A percentile compares a stretch with the other conserved stretches of the same genome.
Evolutionary conservation across 768 basidiomycete genomes (phyloP).

Genomic region (Clitopilus passeckerianus): DNA sequence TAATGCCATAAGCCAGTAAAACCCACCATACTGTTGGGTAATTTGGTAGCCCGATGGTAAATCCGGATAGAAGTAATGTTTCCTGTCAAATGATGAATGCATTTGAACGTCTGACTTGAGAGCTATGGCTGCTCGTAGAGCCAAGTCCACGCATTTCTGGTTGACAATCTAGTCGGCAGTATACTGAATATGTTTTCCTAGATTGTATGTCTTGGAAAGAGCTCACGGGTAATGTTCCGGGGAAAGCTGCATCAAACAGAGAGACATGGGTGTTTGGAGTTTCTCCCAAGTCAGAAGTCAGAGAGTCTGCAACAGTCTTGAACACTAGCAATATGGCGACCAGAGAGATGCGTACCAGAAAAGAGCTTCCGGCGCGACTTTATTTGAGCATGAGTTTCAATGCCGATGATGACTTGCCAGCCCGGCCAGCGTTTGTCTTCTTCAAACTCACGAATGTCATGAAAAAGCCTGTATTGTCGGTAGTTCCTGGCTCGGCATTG

Average conservation of each 20-base stretch:
- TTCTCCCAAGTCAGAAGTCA: slow-evolving; percentile 37
- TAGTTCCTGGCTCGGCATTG: slow-evolving; percentile 12
- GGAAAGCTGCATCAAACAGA: slow-evolving; percentile 83
- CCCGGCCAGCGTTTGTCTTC: slow-evolving; percentile 65
- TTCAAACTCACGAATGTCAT: slow-evolving; percentile 24
- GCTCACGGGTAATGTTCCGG: slow-evolving; percentile 86
- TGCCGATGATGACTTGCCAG: slow-evolving; percentile 88
- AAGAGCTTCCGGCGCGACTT: slow-evolving; percentile 87
- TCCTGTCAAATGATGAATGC: slow-evolving; percentile 86
- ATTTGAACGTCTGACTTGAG: slow-evolving; percentile 59
- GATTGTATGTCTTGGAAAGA: background rate
- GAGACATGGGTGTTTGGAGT: slow-evolving; percentile 71
- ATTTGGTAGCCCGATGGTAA: slow-evolving; percentile 95
- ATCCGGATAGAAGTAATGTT: slow-evolving; percentile 98
- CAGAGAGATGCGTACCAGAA: slow-evolving; percentile 47
- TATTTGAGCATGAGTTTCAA: slow-evolving; percentile 95
- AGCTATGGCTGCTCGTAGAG: slow-evolving; percentile 76
- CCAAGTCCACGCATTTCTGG: slow-evolving; percentile 69
- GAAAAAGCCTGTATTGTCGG: slow-evolving; percentile 18
- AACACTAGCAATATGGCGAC: background rate
- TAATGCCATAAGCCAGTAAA: background rate
- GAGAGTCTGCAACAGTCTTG: slow-evolving; percentile 24
- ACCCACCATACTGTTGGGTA: slow-evolving; percentile 85
- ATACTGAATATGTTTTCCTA: slow-evolving; percentile 5
- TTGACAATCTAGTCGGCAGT: slow-evolving; percentile 49